Percentiles rank a stretch among this genome's conserved stretches.
Conservation (phyloP, 306 rosid genomes). For the Citrullus mucosospermus region DNA sequence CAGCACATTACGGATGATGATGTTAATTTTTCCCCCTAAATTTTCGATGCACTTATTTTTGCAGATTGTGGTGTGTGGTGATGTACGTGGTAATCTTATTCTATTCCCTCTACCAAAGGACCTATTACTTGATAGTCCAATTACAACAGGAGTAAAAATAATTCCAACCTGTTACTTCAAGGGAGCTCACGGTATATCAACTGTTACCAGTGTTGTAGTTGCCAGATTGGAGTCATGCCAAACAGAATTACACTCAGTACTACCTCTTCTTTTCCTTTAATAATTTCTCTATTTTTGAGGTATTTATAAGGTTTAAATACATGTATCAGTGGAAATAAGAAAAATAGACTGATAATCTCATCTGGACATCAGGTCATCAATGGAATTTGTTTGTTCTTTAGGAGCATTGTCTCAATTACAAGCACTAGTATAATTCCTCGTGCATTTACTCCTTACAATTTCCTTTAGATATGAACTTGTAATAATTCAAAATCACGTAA, state of each 20-base stretch:
- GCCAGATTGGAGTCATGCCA: conserved; percentile 28
- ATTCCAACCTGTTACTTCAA: conserved; percentile 52
- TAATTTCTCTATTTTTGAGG: neutral
- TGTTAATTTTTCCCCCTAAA: neutral
- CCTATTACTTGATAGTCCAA: conserved; percentile 21
- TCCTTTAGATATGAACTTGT: neutral
- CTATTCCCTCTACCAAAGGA: conserved; percentile 54
- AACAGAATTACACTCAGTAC: conserved; percentile 65
- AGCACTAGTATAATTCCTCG: neutral
- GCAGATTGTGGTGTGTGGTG: conserved; percentile 86
- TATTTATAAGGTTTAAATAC: neutral
- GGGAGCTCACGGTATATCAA: conserved; percentile 95
- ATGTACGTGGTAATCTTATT: conserved; percentile 81
- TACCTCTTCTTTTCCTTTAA: conserved; percentile 6
- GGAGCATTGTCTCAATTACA: neutral
- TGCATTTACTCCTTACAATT: neutral
- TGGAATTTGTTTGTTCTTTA: neutral
- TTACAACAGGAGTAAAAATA: conserved; percentile 29
- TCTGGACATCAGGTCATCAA: neutral
- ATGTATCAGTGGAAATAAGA: neutral
- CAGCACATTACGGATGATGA: neutral
- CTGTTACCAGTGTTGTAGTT: conserved; percentile 56
- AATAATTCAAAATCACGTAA: neutral
- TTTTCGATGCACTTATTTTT: neutral
- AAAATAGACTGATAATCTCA: neutral